A percentile compares a stretch with the other conserved stretches of the same genome.
Conservation (phyloP, 2,329 filamentous ascomycete species). For the Verticillium dahliae region DNA sequence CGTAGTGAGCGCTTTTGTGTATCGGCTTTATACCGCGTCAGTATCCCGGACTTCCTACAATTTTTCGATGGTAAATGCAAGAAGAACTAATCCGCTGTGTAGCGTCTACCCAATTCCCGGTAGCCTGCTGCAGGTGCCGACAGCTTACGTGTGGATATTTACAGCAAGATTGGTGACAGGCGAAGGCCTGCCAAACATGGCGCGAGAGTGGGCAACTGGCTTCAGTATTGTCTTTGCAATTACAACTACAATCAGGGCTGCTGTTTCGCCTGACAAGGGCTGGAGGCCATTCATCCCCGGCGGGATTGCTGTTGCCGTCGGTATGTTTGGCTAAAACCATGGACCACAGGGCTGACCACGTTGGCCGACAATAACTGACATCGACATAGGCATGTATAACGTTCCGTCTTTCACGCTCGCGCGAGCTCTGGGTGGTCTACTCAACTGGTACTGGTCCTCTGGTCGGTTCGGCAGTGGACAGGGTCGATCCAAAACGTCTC, state of each 20-base stretch:
- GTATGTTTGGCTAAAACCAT: conserved; percentile 28
- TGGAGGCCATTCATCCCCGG: conserved; percentile 81
- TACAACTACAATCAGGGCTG: conserved; percentile 63
- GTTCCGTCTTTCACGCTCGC: conserved; percentile 93
- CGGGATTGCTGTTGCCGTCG: conserved; percentile 92
- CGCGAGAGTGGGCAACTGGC: conserved; percentile 69
- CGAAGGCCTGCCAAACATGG: conserved; percentile 78
- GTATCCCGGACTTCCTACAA: conserved; percentile 10
- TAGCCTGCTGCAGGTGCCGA: conserved; percentile 86
- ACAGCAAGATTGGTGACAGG: conserved; percentile 91
- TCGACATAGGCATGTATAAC: conserved; percentile 80
- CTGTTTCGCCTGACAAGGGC: conserved; percentile 37
- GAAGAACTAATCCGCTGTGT: not conserved
- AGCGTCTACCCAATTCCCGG: conserved; percentile 85
- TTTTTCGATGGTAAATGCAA: not conserved
- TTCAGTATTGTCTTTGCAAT: conserved; percentile 69
- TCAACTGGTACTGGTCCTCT: conserved; percentile 70
- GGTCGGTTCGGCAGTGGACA: conserved; percentile 19
- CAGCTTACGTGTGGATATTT: conserved; percentile 95
- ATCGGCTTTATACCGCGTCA: conserved; percentile 72
- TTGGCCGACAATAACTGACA: not conserved
- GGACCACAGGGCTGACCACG: not conserved
- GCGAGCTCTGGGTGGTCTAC: conserved; percentile 68
- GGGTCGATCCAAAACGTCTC: conserved; percentile 54
- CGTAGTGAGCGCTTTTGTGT: conserved; percentile 78